Percentiles rank a stretch among this genome's conserved stretches.
Evolutionary conservation across 768 basidiomycete genomes (phyloP).

Genomic region (Psilocybe sp.): DNA sequence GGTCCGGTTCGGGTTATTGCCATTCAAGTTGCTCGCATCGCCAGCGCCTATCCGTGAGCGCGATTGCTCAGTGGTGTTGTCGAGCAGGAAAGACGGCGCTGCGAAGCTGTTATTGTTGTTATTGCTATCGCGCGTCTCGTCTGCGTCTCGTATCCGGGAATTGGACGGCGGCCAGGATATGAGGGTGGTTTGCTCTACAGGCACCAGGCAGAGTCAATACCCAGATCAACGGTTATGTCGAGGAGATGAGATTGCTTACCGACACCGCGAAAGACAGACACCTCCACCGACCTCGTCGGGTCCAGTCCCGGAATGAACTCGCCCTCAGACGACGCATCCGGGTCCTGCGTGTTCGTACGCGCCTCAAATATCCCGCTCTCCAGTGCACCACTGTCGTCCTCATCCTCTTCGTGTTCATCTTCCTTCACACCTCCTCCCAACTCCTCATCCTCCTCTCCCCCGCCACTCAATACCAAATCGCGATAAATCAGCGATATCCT

Average conservation of each 20-base stretch:
- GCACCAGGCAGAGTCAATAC: not conserved
- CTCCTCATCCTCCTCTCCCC: constrained; percentile 14
- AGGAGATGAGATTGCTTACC: constrained; percentile 1
- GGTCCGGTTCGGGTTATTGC: constrained; percentile 5
- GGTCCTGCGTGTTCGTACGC: no score
- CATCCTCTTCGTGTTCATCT: no score
- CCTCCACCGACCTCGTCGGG: not conserved
- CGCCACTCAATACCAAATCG: constrained; percentile 63
- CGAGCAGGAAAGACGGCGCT: constrained; percentile 27
- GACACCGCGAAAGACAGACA: constrained; percentile 11
- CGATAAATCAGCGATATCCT: constrained; percentile 69
- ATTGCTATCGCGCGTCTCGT: constrained; percentile 4
- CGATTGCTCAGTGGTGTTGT: constrained; percentile 1
- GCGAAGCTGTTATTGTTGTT: constrained; percentile 5
- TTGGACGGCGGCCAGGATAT: constrained; percentile 59
- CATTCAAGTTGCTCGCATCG: constrained; percentile 7
- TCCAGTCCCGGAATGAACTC: not conserved
- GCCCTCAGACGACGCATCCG: no score
- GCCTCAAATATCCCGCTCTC: no score
- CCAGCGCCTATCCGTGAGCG: not conserved
- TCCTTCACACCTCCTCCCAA: no score
- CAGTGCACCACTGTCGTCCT: not conserved
- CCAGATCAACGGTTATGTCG: not conserved
- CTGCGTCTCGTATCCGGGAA: constrained; percentile 13
- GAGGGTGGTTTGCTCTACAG: constrained; percentile 43